Evolutionary conservation across 768 basidiomycete species (phyloP), one percentile per base, ranked within the genome.

Genomic region (Termitomyces sp.): DNA sequence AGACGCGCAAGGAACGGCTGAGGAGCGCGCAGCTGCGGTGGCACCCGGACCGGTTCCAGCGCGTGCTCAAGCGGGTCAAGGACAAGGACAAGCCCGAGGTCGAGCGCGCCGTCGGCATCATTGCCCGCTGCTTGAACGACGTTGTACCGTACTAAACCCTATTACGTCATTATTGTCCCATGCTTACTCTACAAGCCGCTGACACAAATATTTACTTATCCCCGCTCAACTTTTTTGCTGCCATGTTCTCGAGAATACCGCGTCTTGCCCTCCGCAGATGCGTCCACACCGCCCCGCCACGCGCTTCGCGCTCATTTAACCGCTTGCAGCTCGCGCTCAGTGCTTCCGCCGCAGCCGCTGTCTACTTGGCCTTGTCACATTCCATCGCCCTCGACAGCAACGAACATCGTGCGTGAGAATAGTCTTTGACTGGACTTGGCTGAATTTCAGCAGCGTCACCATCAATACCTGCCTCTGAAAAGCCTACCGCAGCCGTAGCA

Each of bases 31-130:
- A 88, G 69, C 79, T 88, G 22, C 77, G 87, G 44, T 92, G 89
- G 89, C 90, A 93, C 66, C 91, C 90, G 3, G 90, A 92, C 69
- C 74, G 88, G 46, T 91, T 91, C 73, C 72, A 80, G 56, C 73
- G 86, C 39, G 60, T 87, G 44, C 68, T 87, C 54, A 68, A 64
- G 15, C 76, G 82, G 64, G 82, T 90, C 2, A 66, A 64, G 4
- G 79, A 78, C 37, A 71, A 73, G 49, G 87, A 91, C 37, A 81
- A 66, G 64, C 73, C 60, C 20, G 63, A 62, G 33, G 82, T 90
- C 5, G 82, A 87, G 63, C 81, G 81, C 58, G 84, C 80, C 0
- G 86, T 85, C 15, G 88, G 87, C 8, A 72, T 82, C 39, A 78
- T 92, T 15, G 84, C 83, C 1, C 73, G 88, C 58, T 85, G 79